phyloP scores from a whole-genome alignment of 2,329 filamentous ascomycete genomes.

The Aspergillus piperis region DNA sequence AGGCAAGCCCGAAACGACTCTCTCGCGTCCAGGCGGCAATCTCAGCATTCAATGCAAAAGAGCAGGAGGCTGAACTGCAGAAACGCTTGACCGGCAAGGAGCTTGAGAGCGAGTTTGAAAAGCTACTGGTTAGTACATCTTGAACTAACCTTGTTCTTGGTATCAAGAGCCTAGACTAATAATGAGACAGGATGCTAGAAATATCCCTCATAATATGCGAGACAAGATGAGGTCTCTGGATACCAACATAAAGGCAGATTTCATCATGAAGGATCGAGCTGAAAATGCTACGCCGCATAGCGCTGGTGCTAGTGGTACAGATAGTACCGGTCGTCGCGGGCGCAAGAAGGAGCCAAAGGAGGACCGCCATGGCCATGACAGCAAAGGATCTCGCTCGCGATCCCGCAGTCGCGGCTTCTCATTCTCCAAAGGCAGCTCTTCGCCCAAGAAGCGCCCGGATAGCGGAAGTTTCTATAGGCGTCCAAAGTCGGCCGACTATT shows the following conservation, averaged over 20 bases:
- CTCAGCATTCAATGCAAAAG: slow-evolving; percentile 61
- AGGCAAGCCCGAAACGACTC: slow-evolving; percentile 48
- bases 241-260: slow-evolving; percentile 89
- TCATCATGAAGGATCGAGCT: slow-evolving; percentile 84
- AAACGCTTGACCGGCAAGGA: slow-evolving; percentile 53
- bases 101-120: slow-evolving; percentile 65
- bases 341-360: slow-evolving; percentile 46
- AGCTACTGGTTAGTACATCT: slow-evolving; percentile 54
- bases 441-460: slow-evolving; percentile 75
- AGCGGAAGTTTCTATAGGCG: slow-evolving; percentile 65
- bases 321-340: slow-evolving; percentile 39
- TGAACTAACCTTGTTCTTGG: too few species aligned
- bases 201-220: slow-evolving; percentile 90
- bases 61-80: slow-evolving; percentile 47
- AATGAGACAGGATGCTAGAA: slow-evolving; percentile 71
- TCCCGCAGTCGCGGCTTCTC: slow-evolving; percentile 78
- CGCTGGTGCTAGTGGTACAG: slow-evolving; percentile 40
- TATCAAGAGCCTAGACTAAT: slow-evolving; percentile 10
- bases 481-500: slow-evolving; percentile 71
- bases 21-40: slow-evolving; percentile 65
- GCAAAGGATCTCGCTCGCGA: slow-evolving; percentile 48
- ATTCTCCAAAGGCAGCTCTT: slow-evolving; percentile 68
- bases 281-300: slow-evolving; percentile 58
- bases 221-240: slow-evolving; percentile 92
- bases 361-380: slow-evolving; percentile 45